A percentile compares a stretch with the other conserved stretches of the same genome.
phyloP scores from a whole-genome alignment of 2,329 filamentous ascomycete species.

The Elsinoe batatas region DNA sequence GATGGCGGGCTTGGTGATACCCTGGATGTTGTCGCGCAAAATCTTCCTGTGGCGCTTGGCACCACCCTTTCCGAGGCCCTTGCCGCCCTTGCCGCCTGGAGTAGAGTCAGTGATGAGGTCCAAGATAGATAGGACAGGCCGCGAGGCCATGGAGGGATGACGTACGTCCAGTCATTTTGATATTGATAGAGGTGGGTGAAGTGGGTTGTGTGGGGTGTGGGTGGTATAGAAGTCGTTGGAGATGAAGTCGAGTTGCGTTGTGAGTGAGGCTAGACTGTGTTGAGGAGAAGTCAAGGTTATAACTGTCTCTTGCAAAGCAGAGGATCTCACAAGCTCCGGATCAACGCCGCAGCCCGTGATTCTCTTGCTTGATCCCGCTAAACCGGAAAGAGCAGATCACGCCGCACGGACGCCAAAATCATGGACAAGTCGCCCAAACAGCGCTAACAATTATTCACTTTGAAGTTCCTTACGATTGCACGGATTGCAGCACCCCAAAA shows the following conservation, averaged over 20 bases:
- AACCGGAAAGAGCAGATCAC: constrained; percentile 11
- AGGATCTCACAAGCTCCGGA: constrained; percentile 7
- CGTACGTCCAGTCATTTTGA: constrained; percentile 45
- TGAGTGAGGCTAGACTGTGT: constrained; percentile 17
- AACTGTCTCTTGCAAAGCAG: neutral
- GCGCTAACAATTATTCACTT: constrained; percentile 8
- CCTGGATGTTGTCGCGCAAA: constrained; percentile 98
- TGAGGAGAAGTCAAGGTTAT: constrained; percentile 4
- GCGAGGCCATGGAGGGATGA: constrained; percentile 19
- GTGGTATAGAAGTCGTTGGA: constrained; percentile 21
- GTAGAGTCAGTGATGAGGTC: constrained; percentile 36
- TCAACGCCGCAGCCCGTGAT: constrained; percentile 9
- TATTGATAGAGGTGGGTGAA: constrained; percentile 30
- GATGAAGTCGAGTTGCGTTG: constrained; percentile 19
- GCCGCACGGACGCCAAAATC: constrained; percentile 11
- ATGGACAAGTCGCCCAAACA: constrained; percentile 4
- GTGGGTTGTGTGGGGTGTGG: constrained; percentile 19
- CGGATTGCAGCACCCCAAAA: constrained; percentile 8
- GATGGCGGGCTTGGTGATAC: constrained; percentile 97
- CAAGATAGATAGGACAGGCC: constrained; percentile 10
- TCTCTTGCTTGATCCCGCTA: constrained; percentile 7
- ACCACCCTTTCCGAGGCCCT: constrained; percentile 95
- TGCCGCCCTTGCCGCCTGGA: constrained; percentile 85
- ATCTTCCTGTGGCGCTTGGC: constrained; percentile 99
- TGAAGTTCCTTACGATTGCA: constrained; percentile 8